Evolutionary conservation across 352 stramenopile genomes (phyloP).

Genomic region (Phytopythium aichiense): DNA sequence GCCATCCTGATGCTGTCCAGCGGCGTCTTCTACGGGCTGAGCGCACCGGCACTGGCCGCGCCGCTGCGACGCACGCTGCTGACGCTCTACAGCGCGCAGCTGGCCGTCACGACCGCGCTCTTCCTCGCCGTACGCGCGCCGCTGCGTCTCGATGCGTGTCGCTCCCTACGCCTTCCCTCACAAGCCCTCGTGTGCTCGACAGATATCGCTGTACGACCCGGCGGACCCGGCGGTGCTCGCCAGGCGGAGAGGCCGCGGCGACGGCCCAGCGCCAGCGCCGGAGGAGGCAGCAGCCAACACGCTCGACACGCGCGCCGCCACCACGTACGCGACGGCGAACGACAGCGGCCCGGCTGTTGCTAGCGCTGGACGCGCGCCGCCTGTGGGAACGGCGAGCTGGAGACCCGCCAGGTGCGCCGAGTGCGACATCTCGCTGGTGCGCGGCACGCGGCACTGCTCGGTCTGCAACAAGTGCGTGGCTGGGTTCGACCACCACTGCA

Average conservation of each 20-base stretch:
- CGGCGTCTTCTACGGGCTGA: constrained; percentile 42
- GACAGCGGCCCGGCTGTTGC: background rate
- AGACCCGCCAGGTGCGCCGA: constrained; percentile 26
- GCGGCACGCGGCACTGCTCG: constrained; percentile 79
- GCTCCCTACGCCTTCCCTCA: background rate
- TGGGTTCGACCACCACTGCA: constrained; percentile 95
- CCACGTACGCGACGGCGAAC: constrained; percentile 3
- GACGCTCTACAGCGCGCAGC: constrained; percentile 41
- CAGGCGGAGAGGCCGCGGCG: constrained; percentile 8
- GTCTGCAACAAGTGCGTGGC: constrained; percentile 93
- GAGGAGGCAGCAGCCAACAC: background rate
- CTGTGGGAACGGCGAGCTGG: background rate
- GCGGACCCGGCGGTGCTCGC: constrained; percentile 22
- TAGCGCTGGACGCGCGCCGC: background rate
- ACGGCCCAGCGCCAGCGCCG: background rate
- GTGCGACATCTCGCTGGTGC: constrained; percentile 23
- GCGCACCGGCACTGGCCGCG: constrained; percentile 35
- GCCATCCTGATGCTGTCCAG: constrained; percentile 27
- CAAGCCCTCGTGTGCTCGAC: background rate
- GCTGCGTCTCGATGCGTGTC: no score
- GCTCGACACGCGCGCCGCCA: background rate
- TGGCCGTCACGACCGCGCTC: constrained; percentile 27
- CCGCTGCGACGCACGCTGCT: constrained; percentile 27
- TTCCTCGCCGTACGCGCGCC: constrained; percentile 20
- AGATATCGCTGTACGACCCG: constrained; percentile 58